Percentiles rank a stretch among this genome's conserved stretches.
These are phyloP conservation scores for Eustoma russellianum DNA, from an alignment of 257 asterid species.

Conservation along the genomic window DNA sequence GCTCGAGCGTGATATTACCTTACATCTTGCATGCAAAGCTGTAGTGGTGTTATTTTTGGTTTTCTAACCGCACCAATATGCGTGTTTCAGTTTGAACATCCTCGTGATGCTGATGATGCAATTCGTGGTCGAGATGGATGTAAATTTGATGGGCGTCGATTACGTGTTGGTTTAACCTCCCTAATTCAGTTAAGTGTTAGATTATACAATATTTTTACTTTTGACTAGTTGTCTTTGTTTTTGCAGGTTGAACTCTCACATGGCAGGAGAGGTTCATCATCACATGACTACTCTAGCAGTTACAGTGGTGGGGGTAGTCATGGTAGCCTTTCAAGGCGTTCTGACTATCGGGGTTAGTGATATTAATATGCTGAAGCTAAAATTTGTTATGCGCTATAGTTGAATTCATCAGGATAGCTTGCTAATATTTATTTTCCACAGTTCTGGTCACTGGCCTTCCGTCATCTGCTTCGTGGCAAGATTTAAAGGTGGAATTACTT, in stretches of 20 bases:
- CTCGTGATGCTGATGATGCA: conserved; percentile 78
- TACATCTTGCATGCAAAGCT: not conserved
- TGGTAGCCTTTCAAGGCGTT: conserved; percentile 57
- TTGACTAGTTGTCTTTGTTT: not conserved
- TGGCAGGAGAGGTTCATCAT: conserved; percentile 68
- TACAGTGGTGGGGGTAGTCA: conserved; percentile 56
- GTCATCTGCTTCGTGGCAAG: conserved; percentile 92
- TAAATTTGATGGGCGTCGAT: conserved; percentile 53
- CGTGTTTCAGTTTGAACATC: conserved; percentile 51
- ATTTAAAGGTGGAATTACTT: conserved; percentile 53
- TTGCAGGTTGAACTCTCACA: conserved; percentile 77
- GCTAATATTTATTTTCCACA: conserved; percentile 17
- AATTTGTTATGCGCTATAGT: not conserved
- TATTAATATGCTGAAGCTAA: not conserved
- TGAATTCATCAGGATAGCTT: not conserved
- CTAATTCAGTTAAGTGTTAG: not conserved
- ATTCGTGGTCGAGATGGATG: conserved; percentile 79
- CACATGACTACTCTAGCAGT: conserved; percentile 51
- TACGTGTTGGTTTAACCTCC: conserved; percentile 39
- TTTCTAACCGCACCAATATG: not conserved
- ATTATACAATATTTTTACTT: too few relatives aligned
- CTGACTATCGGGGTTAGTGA: conserved; percentile 61
- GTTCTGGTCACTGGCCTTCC: conserved; percentile 85
- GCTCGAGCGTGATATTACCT: not conserved
- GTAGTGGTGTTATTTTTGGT: not conserved